Percentiles rank a stretch among this genome's conserved stretches.
These are phyloP conservation scores for Strobilomyces confusus DNA, from an alignment of 768 basidiomycete genomes.

Conservation along the genomic window DNA sequence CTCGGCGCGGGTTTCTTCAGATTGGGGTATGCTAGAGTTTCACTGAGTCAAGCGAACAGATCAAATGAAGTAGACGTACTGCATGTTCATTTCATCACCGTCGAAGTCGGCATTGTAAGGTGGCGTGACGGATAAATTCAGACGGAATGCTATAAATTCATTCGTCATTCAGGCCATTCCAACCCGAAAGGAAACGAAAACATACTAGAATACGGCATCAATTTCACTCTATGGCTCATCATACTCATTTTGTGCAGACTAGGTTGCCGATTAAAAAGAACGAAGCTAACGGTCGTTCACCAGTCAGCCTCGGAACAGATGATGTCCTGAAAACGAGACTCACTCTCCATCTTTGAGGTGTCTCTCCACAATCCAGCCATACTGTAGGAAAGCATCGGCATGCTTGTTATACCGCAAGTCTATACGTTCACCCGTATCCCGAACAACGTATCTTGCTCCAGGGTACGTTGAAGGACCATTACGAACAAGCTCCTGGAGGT, in stretches of 20 bases:
- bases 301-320: background rate
- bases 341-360: conserved; percentile 98
- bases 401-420: conserved; percentile 96
- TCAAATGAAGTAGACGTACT: conserved; percentile 57
- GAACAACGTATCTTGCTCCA: conserved; percentile 93
- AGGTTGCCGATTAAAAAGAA: conserved; percentile 95
- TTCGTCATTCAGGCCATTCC: conserved; percentile 18
- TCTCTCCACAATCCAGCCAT: conserved; percentile 97
- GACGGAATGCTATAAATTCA: conserved; percentile 71
- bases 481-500: conserved; percentile 90
- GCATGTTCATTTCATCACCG: conserved; percentile 99
- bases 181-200: conserved; percentile 11
- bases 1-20: conserved; percentile 97
- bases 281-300: conserved; percentile 12
- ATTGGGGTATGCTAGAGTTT: conserved; percentile 82
- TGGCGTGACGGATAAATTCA: conserved; percentile 96
- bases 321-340: conserved; percentile 34
- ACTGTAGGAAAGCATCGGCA: conserved; percentile 91
- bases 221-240: conserved; percentile 97
- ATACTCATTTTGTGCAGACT: conserved; percentile 99
- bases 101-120: conserved; percentile 99
- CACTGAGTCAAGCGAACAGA: conserved; percentile 7
- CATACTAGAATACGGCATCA: conserved; percentile 98
- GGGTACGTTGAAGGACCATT: conserved; percentile 95
- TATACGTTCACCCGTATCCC: conserved; percentile 96